A percentile compares a stretch with the other conserved stretches of the same genome.
phyloP scores from a whole-genome alignment of 179 eudicot species.

The Silene vulgaris region DNA sequence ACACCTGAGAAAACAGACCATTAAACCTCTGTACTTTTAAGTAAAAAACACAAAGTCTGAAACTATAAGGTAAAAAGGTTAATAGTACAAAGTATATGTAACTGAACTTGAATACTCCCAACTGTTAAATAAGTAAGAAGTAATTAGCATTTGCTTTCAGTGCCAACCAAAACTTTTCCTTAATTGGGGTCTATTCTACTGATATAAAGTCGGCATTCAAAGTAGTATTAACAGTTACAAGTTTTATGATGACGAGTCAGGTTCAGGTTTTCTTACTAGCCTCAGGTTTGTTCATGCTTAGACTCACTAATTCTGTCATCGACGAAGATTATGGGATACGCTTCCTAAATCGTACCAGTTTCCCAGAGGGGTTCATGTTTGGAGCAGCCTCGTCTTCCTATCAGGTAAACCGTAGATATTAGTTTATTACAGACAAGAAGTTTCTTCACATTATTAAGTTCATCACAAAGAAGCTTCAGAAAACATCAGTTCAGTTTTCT shows the following conservation, averaged over 20 bases:
- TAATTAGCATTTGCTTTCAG: neutral
- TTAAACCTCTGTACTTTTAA: too few relatives aligned
- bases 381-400: constrained; percentile 42
- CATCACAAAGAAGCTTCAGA: neutral
- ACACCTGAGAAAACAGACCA: too few relatives aligned
- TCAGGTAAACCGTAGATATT: constrained; percentile 30
- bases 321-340: constrained; percentile 26
- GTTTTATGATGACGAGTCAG: neutral
- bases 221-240: neutral
- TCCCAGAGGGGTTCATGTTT: constrained; percentile 31
- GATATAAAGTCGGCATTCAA: neutral
- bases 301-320: constrained; percentile 1
- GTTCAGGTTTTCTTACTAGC: neutral
- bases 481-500: neutral
- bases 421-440: neutral
- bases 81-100: neutral
- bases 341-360: constrained; percentile 34
- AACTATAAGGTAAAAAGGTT: neutral
- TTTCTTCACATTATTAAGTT: neutral
- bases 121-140: neutral
- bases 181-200: neutral
- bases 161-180: neutral
- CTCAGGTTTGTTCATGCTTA: constrained; percentile 9
- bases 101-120: neutral
- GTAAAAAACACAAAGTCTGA: too few relatives aligned